Percentiles rank a stretch among this genome's conserved stretches.
phyloP scores from a whole-genome alignment of 2,329 filamentous ascomycete species.

The Cercospora sp. region DNA sequence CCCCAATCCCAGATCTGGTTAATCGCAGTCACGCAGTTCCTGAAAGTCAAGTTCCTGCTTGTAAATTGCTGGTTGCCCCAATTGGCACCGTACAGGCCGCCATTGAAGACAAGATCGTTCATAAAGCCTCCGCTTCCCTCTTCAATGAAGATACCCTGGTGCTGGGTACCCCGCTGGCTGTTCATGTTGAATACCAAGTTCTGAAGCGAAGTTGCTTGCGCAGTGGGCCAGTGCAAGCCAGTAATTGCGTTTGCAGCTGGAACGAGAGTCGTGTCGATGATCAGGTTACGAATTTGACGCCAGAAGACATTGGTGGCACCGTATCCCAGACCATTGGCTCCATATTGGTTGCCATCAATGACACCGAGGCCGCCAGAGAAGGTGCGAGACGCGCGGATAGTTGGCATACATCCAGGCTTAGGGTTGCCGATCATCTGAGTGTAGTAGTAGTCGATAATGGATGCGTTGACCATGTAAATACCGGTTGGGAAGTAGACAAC shows the following conservation, averaged over 20 bases:
- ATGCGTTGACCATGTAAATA: conserved; percentile 57
- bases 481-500: conserved; percentile 61
- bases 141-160: conserved; percentile 49
- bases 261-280: conserved; percentile 59
- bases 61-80: conserved; percentile 54
- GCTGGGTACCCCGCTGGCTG: conserved; percentile 47
- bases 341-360: conserved; percentile 59
- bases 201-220: conserved; percentile 49
- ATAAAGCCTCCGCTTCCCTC: conserved; percentile 49
- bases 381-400: conserved; percentile 54
- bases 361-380: conserved; percentile 57
- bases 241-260: conserved; percentile 46
- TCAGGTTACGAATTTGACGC: conserved; percentile 64
- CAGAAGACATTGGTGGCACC: conserved; percentile 63
- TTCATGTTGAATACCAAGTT: conserved; percentile 50
- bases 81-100: conserved; percentile 44
- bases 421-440: conserved; percentile 64
- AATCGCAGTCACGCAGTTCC: conserved; percentile 55
- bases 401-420: conserved; percentile 51
- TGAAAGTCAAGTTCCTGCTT: conserved; percentile 57
- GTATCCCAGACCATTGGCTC: conserved; percentile 42
- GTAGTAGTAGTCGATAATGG: conserved; percentile 64
- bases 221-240: conserved; percentile 49
- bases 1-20: conserved; percentile 62
- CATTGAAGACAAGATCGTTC: conserved; percentile 48